Evolutionary conservation across 228 moss, liverwort and hornwort genomes (phyloP).

Genomic region (Sphagnum magellanicum): DNA sequence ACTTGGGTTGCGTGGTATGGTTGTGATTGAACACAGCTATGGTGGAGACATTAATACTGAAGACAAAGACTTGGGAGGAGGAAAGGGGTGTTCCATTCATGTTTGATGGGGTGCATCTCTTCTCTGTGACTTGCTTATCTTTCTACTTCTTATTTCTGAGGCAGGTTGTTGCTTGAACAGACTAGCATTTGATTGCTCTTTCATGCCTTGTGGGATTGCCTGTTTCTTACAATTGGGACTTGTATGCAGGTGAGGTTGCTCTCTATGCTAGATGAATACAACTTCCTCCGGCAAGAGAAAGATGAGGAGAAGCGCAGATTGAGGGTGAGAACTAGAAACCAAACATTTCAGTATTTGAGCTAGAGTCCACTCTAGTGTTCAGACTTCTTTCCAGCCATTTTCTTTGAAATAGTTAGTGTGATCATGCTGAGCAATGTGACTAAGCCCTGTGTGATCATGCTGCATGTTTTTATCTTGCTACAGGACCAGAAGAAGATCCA

Average conservation of each 20-base stretch:
- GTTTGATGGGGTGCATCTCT: conserved; percentile 71
- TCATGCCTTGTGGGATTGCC: no score
- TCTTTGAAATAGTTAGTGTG: no score
- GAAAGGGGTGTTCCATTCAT: conserved; percentile 66
- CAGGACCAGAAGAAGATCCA: conserved; percentile 91
- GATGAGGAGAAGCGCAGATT: conserved; percentile 90
- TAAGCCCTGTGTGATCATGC: no score
- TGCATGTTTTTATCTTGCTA: background rate
- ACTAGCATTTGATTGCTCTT: no score
- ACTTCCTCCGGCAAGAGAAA: conserved; percentile 83
- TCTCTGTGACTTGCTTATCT: background rate
- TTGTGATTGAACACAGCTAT: conserved; percentile 28
- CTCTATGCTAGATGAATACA: conserved; percentile 90
- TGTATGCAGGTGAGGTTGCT: conserved; percentile 69
- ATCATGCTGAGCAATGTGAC: no score
- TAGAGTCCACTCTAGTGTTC: no score
- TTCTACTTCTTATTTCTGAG: background rate
- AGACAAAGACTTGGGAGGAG: conserved; percentile 84
- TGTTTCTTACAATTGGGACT: background rate
- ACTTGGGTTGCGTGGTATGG: no score
- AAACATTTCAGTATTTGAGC: no score
- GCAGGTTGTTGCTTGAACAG: no score
- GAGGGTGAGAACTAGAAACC: conserved; percentile 31
- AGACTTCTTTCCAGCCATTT: no score
- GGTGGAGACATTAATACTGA: conserved; percentile 71